These are phyloP conservation scores for Leccinellum rugosiceps DNA, from an alignment of 768 basidiomycete genomes.

Conservation along the genomic window DNA sequence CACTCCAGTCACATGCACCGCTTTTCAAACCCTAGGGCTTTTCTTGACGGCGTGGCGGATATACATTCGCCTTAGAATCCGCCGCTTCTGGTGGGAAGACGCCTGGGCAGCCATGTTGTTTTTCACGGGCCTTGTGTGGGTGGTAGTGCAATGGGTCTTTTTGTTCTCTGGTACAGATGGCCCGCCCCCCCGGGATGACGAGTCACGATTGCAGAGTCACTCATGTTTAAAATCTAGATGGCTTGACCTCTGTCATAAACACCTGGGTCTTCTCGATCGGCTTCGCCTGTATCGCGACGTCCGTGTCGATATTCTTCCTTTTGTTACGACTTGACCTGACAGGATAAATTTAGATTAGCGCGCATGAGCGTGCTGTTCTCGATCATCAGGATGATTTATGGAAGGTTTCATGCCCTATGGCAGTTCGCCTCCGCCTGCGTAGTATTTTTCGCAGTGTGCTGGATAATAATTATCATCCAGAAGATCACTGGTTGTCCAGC, in stretches of 20 bases:
- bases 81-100: conserved; percentile 6
- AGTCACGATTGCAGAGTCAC: not conserved
- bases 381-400: conserved; percentile 12
- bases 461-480: conserved; percentile 1
- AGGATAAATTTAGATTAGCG: conserved; percentile 4
- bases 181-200: too few relatives aligned
- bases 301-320: not conserved
- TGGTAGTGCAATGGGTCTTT: conserved; percentile 10
- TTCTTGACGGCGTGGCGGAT: conserved; percentile 18
- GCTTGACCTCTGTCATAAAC: not conserved
- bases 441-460: conserved; percentile 4
- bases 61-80: conserved; percentile 14
- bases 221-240: not conserved
- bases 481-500: conserved; percentile 7
- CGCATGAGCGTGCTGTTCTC: conserved; percentile 20
- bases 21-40: conserved; percentile 5
- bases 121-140: conserved; percentile 9
- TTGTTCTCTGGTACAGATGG: not conserved
- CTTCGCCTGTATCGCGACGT: not conserved
- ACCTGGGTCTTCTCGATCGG: not conserved
- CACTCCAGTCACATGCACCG: not conserved
- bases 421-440: conserved; percentile 1
- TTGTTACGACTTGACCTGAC: not conserved
- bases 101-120: not conserved
- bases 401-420: not conserved